Conservation (phyloP, 495 filamentous ascomycete genomes). For the Chlorociboria aeruginascens region DNA sequence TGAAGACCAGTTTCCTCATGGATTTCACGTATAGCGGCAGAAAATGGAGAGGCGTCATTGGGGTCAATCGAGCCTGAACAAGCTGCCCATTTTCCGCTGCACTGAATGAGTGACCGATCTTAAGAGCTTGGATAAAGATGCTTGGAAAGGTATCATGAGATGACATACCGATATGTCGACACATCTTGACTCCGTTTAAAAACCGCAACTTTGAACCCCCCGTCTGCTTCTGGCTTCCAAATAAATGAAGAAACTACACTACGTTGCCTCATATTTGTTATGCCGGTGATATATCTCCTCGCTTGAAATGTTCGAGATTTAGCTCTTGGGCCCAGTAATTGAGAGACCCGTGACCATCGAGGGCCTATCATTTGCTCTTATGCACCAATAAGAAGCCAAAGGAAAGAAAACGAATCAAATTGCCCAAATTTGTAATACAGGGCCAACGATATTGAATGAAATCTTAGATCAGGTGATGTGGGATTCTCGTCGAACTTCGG, state of each 20-base stretch:
- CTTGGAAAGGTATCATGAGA: neutral
- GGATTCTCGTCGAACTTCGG: too few relatives aligned
- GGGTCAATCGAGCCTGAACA: conserved; percentile 39
- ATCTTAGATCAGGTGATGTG: too few relatives aligned
- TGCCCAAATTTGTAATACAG: too few relatives aligned
- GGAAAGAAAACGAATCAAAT: too few relatives aligned
- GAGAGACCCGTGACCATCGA: too few relatives aligned
- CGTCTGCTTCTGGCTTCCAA: conserved; percentile 6
- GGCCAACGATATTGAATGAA: too few relatives aligned
- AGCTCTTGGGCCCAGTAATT: too few relatives aligned
- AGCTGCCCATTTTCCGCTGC: conserved; percentile 18
- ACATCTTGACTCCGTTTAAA: conserved; percentile 18
- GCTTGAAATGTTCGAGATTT: too few relatives aligned
- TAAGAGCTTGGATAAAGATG: neutral
- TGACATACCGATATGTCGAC: conserved; percentile 10
- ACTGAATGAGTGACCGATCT: neutral
- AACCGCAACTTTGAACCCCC: conserved; percentile 8
- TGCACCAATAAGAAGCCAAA: too few relatives aligned
- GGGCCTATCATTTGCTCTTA: too few relatives aligned
- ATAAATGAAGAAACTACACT: conserved; percentile 17
- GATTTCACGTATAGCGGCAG: conserved; percentile 50
- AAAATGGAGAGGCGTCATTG: conserved; percentile 34
- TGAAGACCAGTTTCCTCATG: conserved; percentile 48
- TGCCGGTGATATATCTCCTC: too few relatives aligned
- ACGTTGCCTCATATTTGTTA: conserved; percentile 6